Evolutionary conservation across 345 rosid genomes (phyloP).

Genomic region (Pugionium cornutum): DNA sequence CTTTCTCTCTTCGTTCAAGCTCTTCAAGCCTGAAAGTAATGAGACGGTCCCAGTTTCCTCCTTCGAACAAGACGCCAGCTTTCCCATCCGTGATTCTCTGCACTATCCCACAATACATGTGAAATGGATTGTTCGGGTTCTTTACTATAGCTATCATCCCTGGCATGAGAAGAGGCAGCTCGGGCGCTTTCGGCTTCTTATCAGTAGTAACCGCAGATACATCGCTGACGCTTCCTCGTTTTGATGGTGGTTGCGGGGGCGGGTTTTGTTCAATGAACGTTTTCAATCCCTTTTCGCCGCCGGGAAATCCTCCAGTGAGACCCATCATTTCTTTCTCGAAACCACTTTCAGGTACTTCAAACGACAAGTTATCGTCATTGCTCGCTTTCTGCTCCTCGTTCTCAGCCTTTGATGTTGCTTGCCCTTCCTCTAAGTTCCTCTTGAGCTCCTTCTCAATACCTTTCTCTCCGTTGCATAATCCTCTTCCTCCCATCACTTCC

Average conservation of each 20-base stretch:
- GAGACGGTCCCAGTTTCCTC: constrained; percentile 86
- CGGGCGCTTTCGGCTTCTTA: constrained; percentile 73
- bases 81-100: constrained; percentile 92
- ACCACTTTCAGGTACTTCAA: constrained; percentile 53
- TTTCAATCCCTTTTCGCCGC: constrained; percentile 73
- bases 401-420: constrained; percentile 26
- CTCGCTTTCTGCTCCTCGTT: constrained; percentile 24
- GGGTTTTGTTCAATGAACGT: constrained; percentile 76
- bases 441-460: constrained; percentile 67
- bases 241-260: constrained; percentile 44
- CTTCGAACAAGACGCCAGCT: constrained; percentile 86
- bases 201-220: constrained; percentile 23
- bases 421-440: constrained; percentile 43
- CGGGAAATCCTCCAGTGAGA: constrained; percentile 85
- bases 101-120: constrained; percentile 88
- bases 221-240: constrained; percentile 26
- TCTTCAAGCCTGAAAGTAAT: constrained; percentile 78
- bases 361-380: not conserved
- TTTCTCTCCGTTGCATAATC: constrained; percentile 76
- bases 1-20: constrained; percentile 81
- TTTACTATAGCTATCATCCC: constrained; percentile 88
- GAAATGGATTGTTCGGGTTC: constrained; percentile 72
- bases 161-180: constrained; percentile 77
- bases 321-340: constrained; percentile 90
- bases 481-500: constrained; percentile 85